Conservation (phyloP, 1,284 basidiomycete species). For the Jaminaea rosea region DNA sequence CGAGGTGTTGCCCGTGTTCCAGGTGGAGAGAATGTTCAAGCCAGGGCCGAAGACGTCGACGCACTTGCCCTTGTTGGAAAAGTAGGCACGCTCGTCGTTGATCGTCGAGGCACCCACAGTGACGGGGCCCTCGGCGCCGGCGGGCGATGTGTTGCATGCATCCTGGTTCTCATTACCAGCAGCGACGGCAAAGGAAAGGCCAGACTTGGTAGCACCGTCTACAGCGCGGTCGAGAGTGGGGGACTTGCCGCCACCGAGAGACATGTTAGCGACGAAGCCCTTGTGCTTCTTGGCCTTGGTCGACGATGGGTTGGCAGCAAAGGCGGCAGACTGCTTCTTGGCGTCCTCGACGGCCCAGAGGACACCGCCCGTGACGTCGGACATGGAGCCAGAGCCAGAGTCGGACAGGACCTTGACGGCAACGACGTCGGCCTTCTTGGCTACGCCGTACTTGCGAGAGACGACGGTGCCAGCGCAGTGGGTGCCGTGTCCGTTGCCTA, state of each 20-base stretch:
- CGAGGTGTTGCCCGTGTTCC: conserved; percentile 50
- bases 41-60: conserved; percentile 77
- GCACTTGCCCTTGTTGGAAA: conserved; percentile 57
- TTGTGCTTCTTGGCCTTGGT: conserved; percentile 65
- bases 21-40: conserved; percentile 58
- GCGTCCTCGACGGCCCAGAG: conserved; percentile 69
- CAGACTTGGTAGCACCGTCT: conserved; percentile 69
- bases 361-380: conserved; percentile 67
- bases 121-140: conserved; percentile 57
- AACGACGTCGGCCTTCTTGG: conserved; percentile 81
- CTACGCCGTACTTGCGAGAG: conserved; percentile 76
- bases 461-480: conserved; percentile 62
- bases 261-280: conserved; percentile 97
- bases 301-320: conserved; percentile 58
- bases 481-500: conserved; percentile 59
- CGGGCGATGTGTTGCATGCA: conserved; percentile 74
- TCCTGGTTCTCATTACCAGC: conserved; percentile 69
- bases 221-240: conserved; percentile 74
- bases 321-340: conserved; percentile 54
- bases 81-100: conserved; percentile 73
- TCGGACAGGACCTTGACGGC: conserved; percentile 94
- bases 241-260: conserved; percentile 91
- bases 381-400: conserved; percentile 90
- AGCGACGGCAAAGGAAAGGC: conserved; percentile 69
- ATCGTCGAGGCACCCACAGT: conserved; percentile 60